Evolutionary conservation across 805 yeast species (phyloP).

Genomic region (Komagataella pseudopastoris): DNA sequence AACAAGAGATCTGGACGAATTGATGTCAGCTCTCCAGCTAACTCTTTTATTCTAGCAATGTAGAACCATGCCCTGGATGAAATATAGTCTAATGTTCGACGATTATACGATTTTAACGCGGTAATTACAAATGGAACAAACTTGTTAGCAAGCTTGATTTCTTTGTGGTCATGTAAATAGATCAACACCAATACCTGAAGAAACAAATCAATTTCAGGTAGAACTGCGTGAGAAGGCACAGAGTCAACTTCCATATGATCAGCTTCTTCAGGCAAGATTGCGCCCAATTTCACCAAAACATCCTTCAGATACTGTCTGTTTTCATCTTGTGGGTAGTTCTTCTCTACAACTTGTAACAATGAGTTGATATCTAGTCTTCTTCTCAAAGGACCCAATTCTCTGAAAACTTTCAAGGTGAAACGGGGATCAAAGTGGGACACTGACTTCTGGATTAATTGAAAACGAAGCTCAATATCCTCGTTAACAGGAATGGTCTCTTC

Average conservation of each 20-base stretch:
- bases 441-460: conserved; percentile 18
- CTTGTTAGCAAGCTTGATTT: conserved; percentile 31
- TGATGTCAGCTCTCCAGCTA: conserved; percentile 34
- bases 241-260: conserved; percentile 13
- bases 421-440: conserved; percentile 64
- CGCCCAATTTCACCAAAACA: conserved; percentile 16
- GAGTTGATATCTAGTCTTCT: conserved; percentile 41
- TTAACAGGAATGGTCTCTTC: not conserved
- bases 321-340: conserved; percentile 37
- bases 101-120: conserved; percentile 52
- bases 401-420: conserved; percentile 71
- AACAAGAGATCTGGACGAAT: conserved; percentile 58
- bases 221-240: conserved; percentile 21
- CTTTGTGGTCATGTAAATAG: conserved; percentile 51
- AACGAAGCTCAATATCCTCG: conserved; percentile 7
- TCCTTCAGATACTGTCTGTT: conserved; percentile 27
- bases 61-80: conserved; percentile 92
- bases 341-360: conserved; percentile 39
- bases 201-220: conserved; percentile 75
- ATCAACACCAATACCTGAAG: conserved; percentile 70
- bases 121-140: conserved; percentile 40
- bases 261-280: conserved; percentile 16
- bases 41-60: conserved; percentile 65
- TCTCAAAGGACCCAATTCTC: conserved; percentile 71
- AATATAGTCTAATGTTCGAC: conserved; percentile 74